Conservation (phyloP, 164 flowering plant species). For the Sextonia rubra region DNA sequence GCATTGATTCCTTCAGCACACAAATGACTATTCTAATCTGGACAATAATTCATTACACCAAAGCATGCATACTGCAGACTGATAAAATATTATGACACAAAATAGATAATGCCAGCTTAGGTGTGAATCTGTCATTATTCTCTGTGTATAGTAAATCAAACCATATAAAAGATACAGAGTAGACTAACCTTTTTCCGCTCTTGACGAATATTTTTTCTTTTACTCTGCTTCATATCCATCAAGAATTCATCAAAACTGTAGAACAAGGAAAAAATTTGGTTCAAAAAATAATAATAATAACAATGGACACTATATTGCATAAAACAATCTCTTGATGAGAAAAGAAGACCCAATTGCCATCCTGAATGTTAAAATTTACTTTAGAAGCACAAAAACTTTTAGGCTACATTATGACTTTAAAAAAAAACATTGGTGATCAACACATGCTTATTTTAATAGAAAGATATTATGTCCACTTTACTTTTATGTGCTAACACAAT, state of each 20-base stretch:
- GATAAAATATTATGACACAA: neutral
- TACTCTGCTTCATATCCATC: slow-evolving; percentile 94
- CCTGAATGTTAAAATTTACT: neutral
- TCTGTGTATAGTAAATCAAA: neutral
- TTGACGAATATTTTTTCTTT: slow-evolving; percentile 91
- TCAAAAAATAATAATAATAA: neutral
- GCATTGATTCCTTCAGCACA: neutral
- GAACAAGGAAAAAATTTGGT: neutral
- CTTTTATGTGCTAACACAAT: neutral
- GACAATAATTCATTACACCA: neutral
- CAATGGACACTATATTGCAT: neutral
- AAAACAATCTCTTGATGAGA: slow-evolving; percentile 1
- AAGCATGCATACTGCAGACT: neutral
- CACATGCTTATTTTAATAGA: neutral
- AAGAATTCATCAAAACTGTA: slow-evolving; percentile 91
- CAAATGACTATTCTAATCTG: too few relatives aligned
- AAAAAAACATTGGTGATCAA: neutral
- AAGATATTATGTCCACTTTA: neutral
- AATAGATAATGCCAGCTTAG: neutral
- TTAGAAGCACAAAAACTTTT: too few relatives aligned
- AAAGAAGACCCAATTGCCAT: neutral
- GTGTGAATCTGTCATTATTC: neutral
- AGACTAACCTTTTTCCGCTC: slow-evolving; percentile 86
- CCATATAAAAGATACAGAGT: slow-evolving; percentile 4
- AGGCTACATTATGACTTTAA: too few relatives aligned